These are phyloP conservation scores for Leishmania amazonensis DNA, from an alignment of 208 protist genomes.

Conservation along the genomic window DNA sequence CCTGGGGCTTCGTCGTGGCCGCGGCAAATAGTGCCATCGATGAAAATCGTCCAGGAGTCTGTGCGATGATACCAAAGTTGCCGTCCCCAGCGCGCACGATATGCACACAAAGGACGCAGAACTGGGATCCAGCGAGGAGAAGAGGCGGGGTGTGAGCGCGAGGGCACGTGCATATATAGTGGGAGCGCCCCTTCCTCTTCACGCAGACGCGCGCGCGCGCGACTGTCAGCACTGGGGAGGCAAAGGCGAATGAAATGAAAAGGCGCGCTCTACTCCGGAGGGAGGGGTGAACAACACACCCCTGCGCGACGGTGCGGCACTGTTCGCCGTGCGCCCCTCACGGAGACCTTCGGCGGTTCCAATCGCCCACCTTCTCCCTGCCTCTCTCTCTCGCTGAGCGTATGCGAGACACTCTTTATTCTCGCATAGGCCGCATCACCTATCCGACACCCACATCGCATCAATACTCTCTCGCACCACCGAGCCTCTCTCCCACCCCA, in stretches of 20 bases:
- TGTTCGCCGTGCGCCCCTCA: not conserved
- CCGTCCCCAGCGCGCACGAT: not conserved
- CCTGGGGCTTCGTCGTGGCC: not conserved
- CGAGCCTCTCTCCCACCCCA: not conserved
- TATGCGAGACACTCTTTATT: not conserved
- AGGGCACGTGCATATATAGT: not conserved
- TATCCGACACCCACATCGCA: not conserved
- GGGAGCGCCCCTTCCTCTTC: not conserved
- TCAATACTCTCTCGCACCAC: not conserved
- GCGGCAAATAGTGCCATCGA: not conserved
- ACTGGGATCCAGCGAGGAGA: not conserved
- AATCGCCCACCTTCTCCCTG: not conserved
- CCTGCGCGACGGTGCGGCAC: not conserved
- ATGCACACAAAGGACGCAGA: not conserved
- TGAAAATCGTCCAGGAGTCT: not conserved
- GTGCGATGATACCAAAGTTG: not conserved
- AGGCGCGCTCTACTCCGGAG: too few relatives aligned
- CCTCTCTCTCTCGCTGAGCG: not conserved
- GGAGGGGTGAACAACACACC: not conserved
- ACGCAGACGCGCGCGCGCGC: not conserved
- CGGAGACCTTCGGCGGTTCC: not conserved
- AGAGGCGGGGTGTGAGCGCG: not conserved
- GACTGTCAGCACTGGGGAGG: not conserved
- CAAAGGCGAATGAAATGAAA: not conserved
- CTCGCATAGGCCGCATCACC: not conserved